These are phyloP conservation scores for Amanita inopinata DNA, from an alignment of 768 basidiomycete genomes.

Conservation along the genomic window DNA sequence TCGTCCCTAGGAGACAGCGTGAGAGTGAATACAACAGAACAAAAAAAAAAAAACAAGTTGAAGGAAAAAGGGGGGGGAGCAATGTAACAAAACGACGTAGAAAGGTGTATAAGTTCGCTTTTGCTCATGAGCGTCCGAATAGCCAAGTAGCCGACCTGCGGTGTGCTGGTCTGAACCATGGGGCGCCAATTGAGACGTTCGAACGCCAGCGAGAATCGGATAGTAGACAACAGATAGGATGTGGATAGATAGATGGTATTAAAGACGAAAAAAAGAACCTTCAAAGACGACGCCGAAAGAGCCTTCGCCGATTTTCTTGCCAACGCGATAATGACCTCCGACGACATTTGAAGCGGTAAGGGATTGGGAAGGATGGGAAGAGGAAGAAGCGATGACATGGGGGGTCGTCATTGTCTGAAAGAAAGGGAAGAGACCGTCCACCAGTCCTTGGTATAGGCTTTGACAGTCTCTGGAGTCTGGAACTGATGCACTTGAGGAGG, in stretches of 20 bases:
- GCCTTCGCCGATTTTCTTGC: constrained; percentile 98
- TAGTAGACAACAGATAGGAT: no score
- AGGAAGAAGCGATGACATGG: constrained; percentile 74
- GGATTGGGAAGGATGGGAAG: constrained; percentile 54
- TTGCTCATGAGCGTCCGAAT: no score
- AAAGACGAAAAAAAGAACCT: constrained; percentile 38
- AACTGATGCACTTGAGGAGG: constrained; percentile 15
- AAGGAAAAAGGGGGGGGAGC: background rate
- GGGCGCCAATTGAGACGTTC: no score
- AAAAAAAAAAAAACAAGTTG: background rate
- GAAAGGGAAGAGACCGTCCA: constrained; percentile 11
- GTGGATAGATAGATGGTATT: no score
- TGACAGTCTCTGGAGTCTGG: constrained; percentile 11
- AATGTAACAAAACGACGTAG: no score
- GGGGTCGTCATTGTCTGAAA: constrained; percentile 57
- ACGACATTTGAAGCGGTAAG: constrained; percentile 63
- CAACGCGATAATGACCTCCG: constrained; percentile 77
- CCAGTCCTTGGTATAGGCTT: constrained; percentile 19
- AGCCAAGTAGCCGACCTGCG: no score
- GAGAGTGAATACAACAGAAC: constrained; percentile 2
- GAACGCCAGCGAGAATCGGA: no score
- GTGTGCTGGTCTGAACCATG: no score
- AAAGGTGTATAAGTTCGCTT: no score
- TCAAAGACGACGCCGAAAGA: constrained; percentile 98
- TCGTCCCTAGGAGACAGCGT: constrained; percentile 48